A percentile compares a stretch with the other conserved stretches of the same genome.
Conservation (phyloP, 306 rosid species). For the Cicer bijugum region DNA sequence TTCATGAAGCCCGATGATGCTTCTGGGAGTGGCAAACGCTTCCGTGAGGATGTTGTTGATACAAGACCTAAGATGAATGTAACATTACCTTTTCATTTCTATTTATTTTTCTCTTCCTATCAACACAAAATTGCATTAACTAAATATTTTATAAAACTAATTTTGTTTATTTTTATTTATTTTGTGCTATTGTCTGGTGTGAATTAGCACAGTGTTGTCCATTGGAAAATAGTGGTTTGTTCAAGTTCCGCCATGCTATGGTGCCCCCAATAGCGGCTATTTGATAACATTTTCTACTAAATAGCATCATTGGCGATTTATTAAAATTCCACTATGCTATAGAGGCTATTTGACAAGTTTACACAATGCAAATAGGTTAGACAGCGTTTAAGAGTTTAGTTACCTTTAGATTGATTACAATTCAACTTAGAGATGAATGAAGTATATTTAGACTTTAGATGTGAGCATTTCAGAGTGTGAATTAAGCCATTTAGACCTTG, state of each 20-base stretch:
- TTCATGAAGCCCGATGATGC: slow-evolving; percentile 83
- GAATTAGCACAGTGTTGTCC: neutral
- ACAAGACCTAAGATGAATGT: slow-evolving; percentile 74
- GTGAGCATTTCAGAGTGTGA: slow-evolving; percentile 24
- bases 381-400: slow-evolving; percentile 14
- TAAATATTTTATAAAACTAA: neutral
- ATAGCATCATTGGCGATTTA: too few relatives aligned
- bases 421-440: slow-evolving; percentile 15
- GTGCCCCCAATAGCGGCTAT: too few relatives aligned
- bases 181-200: neutral
- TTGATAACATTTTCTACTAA: too few relatives aligned
- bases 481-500: slow-evolving; percentile 25
- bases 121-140: neutral
- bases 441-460: slow-evolving; percentile 8
- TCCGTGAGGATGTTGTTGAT: slow-evolving; percentile 72
- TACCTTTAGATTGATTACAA: neutral
- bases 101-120: neutral
- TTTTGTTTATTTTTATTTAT: neutral
- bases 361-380: neutral
- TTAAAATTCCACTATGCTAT: too few relatives aligned
- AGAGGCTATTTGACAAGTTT: neutral
- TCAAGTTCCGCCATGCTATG: too few relatives aligned
- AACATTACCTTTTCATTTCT: slow-evolving; percentile 37
- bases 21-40: slow-evolving; percentile 83
- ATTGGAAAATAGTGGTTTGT: too few relatives aligned